Conservation (phyloP, 257 asterid genomes). For the Solanum ossicruentum region DNA sequence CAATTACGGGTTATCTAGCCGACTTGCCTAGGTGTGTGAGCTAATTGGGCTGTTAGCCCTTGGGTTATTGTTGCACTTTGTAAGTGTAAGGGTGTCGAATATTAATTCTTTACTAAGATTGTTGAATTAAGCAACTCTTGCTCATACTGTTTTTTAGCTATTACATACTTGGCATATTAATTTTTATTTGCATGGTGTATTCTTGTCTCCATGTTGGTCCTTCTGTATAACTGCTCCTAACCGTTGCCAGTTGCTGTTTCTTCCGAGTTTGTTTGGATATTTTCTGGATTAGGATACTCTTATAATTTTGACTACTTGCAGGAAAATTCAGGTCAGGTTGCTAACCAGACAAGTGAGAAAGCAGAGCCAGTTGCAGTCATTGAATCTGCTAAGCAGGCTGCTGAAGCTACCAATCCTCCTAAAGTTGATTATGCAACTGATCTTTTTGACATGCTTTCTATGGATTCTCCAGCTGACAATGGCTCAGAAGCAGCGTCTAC, state of each 20-base stretch:
- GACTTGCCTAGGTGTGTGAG: not conserved
- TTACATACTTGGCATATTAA: not conserved
- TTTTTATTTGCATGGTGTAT: not conserved
- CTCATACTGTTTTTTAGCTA: not conserved
- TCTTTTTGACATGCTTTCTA: slow-evolving; percentile 79
- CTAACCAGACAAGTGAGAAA: slow-evolving; percentile 41
- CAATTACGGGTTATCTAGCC: not conserved
- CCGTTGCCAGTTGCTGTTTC: not conserved
- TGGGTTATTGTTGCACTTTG: not conserved
- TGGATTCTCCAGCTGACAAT: slow-evolving; percentile 54
- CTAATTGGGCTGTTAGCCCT: not conserved
- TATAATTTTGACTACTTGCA: slow-evolving; percentile 16
- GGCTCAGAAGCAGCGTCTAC: slow-evolving; percentile 38
- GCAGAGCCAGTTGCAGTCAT: slow-evolving; percentile 34
- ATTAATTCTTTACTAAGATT: not conserved
- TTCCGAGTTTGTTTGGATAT: not conserved
- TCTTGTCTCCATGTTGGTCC: not conserved
- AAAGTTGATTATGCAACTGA: slow-evolving; percentile 90
- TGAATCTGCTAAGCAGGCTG: slow-evolving; percentile 37
- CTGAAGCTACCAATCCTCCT: slow-evolving; percentile 36
- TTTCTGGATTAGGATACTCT: not conserved
- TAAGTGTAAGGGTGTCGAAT: not conserved
- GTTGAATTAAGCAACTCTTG: not conserved
- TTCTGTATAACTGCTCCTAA: not conserved
- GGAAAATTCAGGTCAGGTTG: slow-evolving; percentile 51